Evolutionary conservation across 345 rosid species (phyloP), one percentile per base, ranked within the genome.

Genomic region (Arabidopsis suecica): DNA sequence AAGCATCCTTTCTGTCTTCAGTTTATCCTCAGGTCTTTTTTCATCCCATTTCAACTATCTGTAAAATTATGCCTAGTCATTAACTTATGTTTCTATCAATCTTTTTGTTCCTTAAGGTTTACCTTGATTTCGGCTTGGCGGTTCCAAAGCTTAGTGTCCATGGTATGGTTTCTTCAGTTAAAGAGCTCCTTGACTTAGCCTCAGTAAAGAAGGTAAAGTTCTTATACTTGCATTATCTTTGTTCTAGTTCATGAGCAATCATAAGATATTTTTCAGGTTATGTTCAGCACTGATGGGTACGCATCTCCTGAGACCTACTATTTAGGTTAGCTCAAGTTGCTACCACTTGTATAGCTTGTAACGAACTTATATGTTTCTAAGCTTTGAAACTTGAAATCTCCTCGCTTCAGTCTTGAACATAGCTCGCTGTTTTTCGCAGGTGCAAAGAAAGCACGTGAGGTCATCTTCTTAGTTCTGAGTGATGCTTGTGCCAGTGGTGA

Each of bases 211-310:
- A 95, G 97, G 99, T 95, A 81, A 83, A 12, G 36, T 61, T 54
- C n/a, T 25, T 5, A 14, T 13, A 3, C 60, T 73, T 56, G 65
- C 16, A 12, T 18, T 37, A 7, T 30, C 66, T 3, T 54, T 44
- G 11, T 55, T 68, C 58, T 66, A 38, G 38, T 53, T 13, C 62
- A 16, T 68, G 50, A 18, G 55, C 68, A 63, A 71, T 72, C 41
- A 33, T 60, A 25, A 78, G 58, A 72, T 66, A 69, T 6, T 3
- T 78, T 87, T 79, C 89, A 95, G 99, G 92, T 95, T 68, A 95
- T 95, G 99, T 92, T 92, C 88, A 95, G 97, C 82, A 92, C 89
- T 5, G 99, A 95, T 85, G 99, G 93, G 11, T 87, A 83, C 88
- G 99, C 96, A 23, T 87, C 84, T 80, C 99, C 97, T 32, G 97